These are phyloP conservation scores for Apiospora phragmitis DNA, from an alignment of 2,329 filamentous ascomycete species.

Conservation along the genomic window DNA sequence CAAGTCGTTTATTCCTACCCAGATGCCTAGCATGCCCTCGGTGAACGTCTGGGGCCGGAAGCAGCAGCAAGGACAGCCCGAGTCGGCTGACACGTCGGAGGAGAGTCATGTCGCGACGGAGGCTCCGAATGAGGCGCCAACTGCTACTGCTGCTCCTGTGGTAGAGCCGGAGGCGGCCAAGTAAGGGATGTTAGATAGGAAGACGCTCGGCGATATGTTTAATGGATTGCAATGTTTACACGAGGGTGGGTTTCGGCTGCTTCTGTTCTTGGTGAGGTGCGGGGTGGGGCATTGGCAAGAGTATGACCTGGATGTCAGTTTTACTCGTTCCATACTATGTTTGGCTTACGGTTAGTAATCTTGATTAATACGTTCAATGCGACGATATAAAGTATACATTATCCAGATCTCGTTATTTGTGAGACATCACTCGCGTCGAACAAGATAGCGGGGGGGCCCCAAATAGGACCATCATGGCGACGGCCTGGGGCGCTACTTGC, in stretches of 20 bases:
- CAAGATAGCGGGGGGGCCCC: too few relatives aligned
- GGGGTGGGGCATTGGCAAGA: not conserved
- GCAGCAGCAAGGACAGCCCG: not conserved
- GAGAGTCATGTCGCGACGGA: not conserved
- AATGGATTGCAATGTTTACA: not conserved
- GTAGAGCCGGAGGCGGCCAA: not conserved
- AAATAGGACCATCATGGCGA: too few relatives aligned
- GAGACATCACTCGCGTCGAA: too few relatives aligned
- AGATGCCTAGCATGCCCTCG: slow-evolving; percentile 35
- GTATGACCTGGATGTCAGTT: not conserved
- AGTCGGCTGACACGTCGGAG: slow-evolving; percentile 5
- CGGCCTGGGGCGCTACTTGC: too few relatives aligned
- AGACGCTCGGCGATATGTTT: not conserved
- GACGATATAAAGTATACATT: too few relatives aligned
- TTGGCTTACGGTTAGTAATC: not conserved
- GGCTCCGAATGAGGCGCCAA: not conserved
- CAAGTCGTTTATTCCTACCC: slow-evolving; percentile 32
- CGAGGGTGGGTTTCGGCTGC: not conserved
- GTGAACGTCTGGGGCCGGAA: slow-evolving; percentile 25
- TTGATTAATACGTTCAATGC: not conserved
- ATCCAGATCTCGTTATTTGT: too few relatives aligned
- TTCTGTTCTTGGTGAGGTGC: not conserved
- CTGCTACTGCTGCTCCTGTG: not conserved
- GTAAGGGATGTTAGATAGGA: not conserved
- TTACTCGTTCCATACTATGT: not conserved